A percentile compares a stretch with the other conserved stretches of the same genome.
Evolutionary conservation across 495 filamentous ascomycete species (phyloP).

Genomic region (Haplographium delicatum): DNA sequence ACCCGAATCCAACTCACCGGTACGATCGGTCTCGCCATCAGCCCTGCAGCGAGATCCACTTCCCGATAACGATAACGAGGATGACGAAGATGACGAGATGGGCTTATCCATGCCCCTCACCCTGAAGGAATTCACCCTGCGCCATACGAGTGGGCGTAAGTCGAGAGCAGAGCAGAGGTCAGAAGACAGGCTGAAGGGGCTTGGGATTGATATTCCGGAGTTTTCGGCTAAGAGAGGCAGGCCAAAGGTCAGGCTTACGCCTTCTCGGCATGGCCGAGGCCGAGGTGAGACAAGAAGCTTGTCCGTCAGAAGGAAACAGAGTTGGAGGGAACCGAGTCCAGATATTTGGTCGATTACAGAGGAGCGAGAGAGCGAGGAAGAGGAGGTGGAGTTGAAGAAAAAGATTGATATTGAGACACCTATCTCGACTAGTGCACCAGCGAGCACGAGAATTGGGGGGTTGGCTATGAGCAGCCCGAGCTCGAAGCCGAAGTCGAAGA

Average conservation of each 20-base stretch:
- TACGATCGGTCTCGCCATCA: constrained; percentile 24
- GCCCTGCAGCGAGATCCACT: constrained; percentile 11
- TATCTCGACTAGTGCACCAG: constrained; percentile 5
- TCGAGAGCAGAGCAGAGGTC: constrained; percentile 4
- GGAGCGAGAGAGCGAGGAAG: constrained; percentile 21
- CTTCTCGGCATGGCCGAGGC: neutral
- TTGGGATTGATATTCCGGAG: constrained; percentile 19
- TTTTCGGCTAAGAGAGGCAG: constrained; percentile 9
- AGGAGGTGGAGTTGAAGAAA: neutral
- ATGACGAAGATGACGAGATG: constrained; percentile 14
- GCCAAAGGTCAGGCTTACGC: constrained; percentile 10
- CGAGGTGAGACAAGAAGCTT: constrained; percentile 20
- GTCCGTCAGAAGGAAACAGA: constrained; percentile 15
- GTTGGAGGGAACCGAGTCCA: constrained; percentile 23
- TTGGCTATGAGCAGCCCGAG: constrained; percentile 6
- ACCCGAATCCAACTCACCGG: constrained; percentile 9
- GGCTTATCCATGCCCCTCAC: constrained; percentile 21
- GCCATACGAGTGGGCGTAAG: constrained; percentile 11
- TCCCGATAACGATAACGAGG: constrained; percentile 6
- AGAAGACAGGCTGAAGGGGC: constrained; percentile 7
- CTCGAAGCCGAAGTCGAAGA: constrained; percentile 23
- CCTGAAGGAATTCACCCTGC: constrained; percentile 16
- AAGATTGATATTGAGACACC: neutral
- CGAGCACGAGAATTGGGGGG: constrained; percentile 3
- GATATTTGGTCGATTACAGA: constrained; percentile 24